Evolutionary conservation across 163 green algal species (phyloP).

Genomic region (Prototheca wickerhamii): DNA sequence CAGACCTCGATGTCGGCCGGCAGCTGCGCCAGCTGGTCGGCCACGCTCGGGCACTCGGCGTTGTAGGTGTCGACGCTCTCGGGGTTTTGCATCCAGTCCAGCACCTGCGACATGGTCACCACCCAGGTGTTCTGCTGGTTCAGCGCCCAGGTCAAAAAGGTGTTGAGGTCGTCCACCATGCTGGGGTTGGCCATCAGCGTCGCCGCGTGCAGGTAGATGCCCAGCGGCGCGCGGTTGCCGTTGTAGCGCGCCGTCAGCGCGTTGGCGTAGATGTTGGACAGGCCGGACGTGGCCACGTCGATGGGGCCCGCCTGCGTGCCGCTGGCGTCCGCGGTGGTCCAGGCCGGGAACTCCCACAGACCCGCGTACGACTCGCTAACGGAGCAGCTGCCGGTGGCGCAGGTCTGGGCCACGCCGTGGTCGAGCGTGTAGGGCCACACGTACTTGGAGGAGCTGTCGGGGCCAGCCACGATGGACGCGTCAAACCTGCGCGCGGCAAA

Average conservation of each 20-base stretch:
- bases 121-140: constrained; percentile 11
- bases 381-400: constrained; percentile 12
- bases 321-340: constrained; percentile 18
- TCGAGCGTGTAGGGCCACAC: constrained; percentile 38
- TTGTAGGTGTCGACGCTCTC: constrained; percentile 18
- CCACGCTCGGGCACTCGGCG: constrained; percentile 3
- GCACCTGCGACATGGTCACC: constrained; percentile 24
- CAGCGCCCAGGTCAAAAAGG: constrained; percentile 17
- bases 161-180: constrained; percentile 1
- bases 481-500: no score
- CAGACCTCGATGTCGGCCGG: constrained; percentile 13
- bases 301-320: neutral
- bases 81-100: constrained; percentile 36
- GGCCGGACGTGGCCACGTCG: constrained; percentile 13
- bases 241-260: constrained; percentile 14
- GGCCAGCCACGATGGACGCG: constrained; percentile 25
- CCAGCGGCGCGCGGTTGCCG: constrained; percentile 23
- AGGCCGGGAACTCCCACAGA: constrained; percentile 34
- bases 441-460: constrained; percentile 11
- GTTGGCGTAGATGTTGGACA: constrained; percentile 16
- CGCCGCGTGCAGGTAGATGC: constrained; percentile 21
- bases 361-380: constrained; percentile 23
- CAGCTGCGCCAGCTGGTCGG: constrained; percentile 6
- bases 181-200: constrained; percentile 16
- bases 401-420: constrained; percentile 26